Evolutionary conservation across 2,329 filamentous ascomycete species (phyloP).

Genomic region (Aureobasidium musti): DNA sequence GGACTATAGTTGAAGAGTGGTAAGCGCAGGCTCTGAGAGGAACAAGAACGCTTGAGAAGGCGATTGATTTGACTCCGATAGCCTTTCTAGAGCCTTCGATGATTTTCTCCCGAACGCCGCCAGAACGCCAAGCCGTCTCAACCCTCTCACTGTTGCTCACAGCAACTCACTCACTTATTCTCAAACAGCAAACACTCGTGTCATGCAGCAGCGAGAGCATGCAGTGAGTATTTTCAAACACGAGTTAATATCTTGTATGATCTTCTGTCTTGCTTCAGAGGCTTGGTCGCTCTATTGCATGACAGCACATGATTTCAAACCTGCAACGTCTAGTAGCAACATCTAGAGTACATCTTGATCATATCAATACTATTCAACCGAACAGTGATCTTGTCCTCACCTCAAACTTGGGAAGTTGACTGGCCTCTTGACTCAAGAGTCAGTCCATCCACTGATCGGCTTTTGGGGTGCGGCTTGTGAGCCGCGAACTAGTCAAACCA

Average conservation of each 20-base stretch:
- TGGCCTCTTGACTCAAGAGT: not conserved
- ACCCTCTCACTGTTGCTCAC: not conserved
- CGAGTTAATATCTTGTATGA: not conserved
- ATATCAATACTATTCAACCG: not conserved
- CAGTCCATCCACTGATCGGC: not conserved
- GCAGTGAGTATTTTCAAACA: not conserved
- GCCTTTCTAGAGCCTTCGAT: slow-evolving; percentile 27
- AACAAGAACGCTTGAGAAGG: slow-evolving; percentile 19
- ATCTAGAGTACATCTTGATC: not conserved
- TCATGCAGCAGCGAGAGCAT: not conserved
- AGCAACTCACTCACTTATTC: not conserved
- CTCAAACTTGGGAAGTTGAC: not conserved
- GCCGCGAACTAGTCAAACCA: slow-evolving; percentile 9
- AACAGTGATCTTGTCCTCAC: not conserved
- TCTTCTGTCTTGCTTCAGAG: not conserved
- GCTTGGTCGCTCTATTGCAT: not conserved
- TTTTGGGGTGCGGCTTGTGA: not conserved
- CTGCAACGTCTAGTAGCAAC: not conserved
- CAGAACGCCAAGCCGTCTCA: slow-evolving; percentile 12
- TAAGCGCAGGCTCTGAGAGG: slow-evolving; percentile 27
- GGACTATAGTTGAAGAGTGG: slow-evolving; percentile 18
- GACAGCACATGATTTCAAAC: not conserved
- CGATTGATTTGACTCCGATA: slow-evolving; percentile 19
- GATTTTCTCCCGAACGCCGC: slow-evolving; percentile 20
- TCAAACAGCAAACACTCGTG: not conserved